Conservation (phyloP, 495 filamentous ascomycete species). For the Hyaloscypha finlandica region DNA sequence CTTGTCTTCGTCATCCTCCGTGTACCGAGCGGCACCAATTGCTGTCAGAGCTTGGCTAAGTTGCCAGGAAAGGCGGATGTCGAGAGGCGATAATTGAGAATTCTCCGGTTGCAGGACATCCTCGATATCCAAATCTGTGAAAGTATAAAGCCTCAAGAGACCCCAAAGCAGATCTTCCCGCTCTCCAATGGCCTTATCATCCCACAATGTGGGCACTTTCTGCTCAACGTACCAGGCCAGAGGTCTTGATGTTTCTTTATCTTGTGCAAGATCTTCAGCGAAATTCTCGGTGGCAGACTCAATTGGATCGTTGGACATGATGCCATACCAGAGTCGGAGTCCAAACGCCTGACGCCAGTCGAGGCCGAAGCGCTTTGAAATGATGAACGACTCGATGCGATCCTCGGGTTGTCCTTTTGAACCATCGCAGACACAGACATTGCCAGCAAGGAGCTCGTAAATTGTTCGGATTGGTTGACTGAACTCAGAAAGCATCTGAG, state of each 20-base stretch:
- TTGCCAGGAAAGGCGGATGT: conserved; percentile 80
- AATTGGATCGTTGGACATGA: conserved; percentile 63
- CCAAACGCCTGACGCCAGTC: conserved; percentile 94
- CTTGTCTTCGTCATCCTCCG: conserved; percentile 47
- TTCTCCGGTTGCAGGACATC: conserved; percentile 57
- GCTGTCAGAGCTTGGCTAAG: conserved; percentile 60
- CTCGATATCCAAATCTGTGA: conserved; percentile 50
- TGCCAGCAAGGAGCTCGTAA: conserved; percentile 87
- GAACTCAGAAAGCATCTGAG: conserved; percentile 81
- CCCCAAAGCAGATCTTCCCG: conserved; percentile 84
- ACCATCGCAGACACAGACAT: conserved; percentile 77
- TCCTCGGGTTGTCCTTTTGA: conserved; percentile 73
- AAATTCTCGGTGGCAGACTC: conserved; percentile 71
- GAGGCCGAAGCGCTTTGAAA: conserved; percentile 78
- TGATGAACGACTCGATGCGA: conserved; percentile 70
- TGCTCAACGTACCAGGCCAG: conserved; percentile 60
- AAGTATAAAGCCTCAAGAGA: conserved; percentile 76
- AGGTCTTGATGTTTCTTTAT: conserved; percentile 61
- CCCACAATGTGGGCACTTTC: conserved; percentile 45
- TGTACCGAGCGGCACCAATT: conserved; percentile 44
- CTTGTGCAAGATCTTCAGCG: conserved; percentile 63
- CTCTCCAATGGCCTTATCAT: conserved; percentile 49
- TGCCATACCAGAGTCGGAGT: conserved; percentile 84
- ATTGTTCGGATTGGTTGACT: conserved; percentile 81
- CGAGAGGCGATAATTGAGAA: conserved; percentile 64